phyloP scores from a whole-genome alignment of 2,329 filamentous ascomycete species.

The Pleurostoma richardsiae region DNA sequence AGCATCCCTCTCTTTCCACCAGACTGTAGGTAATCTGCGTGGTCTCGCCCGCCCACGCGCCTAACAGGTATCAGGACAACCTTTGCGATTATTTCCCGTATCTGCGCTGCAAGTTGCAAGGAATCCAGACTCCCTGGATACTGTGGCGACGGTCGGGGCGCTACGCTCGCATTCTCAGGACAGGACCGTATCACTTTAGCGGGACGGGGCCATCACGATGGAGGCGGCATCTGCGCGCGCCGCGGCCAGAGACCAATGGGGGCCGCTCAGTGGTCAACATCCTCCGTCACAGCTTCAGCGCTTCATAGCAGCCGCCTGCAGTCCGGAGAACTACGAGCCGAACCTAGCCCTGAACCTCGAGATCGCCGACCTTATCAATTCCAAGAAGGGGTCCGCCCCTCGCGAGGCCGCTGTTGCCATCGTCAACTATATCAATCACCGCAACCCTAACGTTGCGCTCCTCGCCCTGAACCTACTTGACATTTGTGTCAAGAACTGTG shows the following conservation, averaged over 20 bases:
- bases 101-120: too few relatives aligned
- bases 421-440: constrained; percentile 91
- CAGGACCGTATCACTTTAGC: too few relatives aligned
- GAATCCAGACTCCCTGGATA: too few relatives aligned
- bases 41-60: too few relatives aligned
- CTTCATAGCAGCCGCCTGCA: constrained; percentile 94
- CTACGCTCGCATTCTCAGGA: too few relatives aligned
- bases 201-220: constrained; percentile 45
- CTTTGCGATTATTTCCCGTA: too few relatives aligned
- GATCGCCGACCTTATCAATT: constrained; percentile 93
- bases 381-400: constrained; percentile 92
- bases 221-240: constrained; percentile 95
- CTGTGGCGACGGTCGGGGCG: too few relatives aligned
- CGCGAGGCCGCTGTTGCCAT: constrained; percentile 92
- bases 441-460: constrained; percentile 91
- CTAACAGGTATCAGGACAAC: too few relatives aligned
- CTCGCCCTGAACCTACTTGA: constrained; percentile 89
- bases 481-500: constrained; percentile 99
- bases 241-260: constrained; percentile 91
- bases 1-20: too few relatives aligned
- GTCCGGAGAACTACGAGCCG: constrained; percentile 95
- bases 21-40: too few relatives aligned
- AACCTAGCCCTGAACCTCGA: constrained; percentile 95
- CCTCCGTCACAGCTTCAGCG: constrained; percentile 84
- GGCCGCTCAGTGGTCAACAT: constrained; percentile 66